Conservation (phyloP, 2,329 filamentous ascomycete genomes). For the Fusarium redolens region DNA sequence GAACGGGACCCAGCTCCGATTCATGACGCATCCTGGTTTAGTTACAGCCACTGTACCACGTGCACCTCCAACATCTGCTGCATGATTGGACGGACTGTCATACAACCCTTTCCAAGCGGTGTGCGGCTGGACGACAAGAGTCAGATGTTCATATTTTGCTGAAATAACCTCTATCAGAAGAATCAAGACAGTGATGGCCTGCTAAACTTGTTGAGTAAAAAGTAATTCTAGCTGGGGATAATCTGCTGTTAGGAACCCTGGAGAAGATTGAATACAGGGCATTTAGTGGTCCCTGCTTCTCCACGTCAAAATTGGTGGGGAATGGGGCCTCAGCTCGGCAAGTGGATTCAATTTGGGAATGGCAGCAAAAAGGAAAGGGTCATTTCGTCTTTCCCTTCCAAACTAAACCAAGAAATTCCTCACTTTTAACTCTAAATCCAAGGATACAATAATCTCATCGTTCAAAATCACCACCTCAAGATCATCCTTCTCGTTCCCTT, state of each 20-base stretch:
- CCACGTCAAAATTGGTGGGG: slow-evolving; percentile 35
- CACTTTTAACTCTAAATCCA: background rate
- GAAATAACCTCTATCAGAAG: background rate
- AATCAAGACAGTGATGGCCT: background rate
- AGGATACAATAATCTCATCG: slow-evolving; percentile 21
- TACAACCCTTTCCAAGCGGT: slow-evolving; percentile 20
- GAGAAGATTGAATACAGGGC: background rate
- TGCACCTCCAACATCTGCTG: slow-evolving; percentile 16
- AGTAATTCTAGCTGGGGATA: background rate
- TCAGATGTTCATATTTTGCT: slow-evolving; percentile 13
- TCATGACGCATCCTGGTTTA: slow-evolving; percentile 27
- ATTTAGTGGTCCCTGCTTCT: slow-evolving; percentile 27
- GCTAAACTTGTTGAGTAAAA: background rate
- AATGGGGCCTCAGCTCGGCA: slow-evolving; percentile 13
- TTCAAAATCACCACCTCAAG: background rate
- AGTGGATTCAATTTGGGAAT: slow-evolving; percentile 27
- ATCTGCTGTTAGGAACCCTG: background rate
- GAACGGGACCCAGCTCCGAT: slow-evolving; percentile 17
- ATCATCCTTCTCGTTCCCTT: background rate
- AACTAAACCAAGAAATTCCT: slow-evolving; percentile 23
- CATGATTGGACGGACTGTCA: slow-evolving; percentile 26
- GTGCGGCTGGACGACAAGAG: background rate
- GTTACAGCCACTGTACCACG: slow-evolving; percentile 27
- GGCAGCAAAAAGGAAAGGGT: slow-evolving; percentile 4
- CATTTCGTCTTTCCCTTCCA: slow-evolving; percentile 14